Evolutionary conservation across 176 grass and related monocot species (phyloP).

Genomic region (Aegilops tauschii): DNA sequence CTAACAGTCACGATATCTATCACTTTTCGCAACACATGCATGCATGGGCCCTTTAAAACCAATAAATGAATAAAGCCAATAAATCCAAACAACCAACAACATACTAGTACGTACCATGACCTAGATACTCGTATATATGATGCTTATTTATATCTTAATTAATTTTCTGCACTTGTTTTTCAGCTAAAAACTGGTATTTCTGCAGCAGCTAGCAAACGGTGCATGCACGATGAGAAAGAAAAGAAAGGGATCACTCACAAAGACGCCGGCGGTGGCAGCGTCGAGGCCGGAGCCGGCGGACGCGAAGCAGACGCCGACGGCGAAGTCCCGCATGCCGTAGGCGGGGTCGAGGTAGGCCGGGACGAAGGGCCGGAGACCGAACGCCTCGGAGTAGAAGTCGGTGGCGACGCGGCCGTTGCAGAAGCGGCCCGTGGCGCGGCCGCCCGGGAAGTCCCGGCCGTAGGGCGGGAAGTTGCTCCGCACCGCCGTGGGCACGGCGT

Average conservation of each 20-base stretch:
- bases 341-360: constrained; percentile 64
- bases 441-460: constrained; percentile 57
- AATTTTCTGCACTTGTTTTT: too few relatives aligned
- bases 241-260: constrained; percentile 29
- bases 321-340: constrained; percentile 51
- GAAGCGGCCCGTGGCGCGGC: constrained; percentile 63
- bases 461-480: constrained; percentile 64
- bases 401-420: constrained; percentile 61
- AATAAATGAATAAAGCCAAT: too few relatives aligned
- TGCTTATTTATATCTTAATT: too few relatives aligned
- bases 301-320: constrained; percentile 64
- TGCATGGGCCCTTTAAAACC: background rate
- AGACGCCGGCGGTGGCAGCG: constrained; percentile 45
- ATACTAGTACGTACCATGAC: too few relatives aligned
- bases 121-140: too few relatives aligned
- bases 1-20: background rate
- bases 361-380: constrained; percentile 47
- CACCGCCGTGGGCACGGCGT: constrained; percentile 30
- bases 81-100: too few relatives aligned
- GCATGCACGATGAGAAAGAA: background rate
- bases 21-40: background rate
- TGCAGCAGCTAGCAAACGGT: too few relatives aligned
- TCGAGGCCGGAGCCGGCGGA: constrained; percentile 69
- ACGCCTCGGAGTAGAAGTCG: constrained; percentile 68
- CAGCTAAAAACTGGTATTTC: too few relatives aligned